Evolutionary conservation across 805 yeast genomes (phyloP).

Genomic region (Teunomyces tritomae): DNA sequence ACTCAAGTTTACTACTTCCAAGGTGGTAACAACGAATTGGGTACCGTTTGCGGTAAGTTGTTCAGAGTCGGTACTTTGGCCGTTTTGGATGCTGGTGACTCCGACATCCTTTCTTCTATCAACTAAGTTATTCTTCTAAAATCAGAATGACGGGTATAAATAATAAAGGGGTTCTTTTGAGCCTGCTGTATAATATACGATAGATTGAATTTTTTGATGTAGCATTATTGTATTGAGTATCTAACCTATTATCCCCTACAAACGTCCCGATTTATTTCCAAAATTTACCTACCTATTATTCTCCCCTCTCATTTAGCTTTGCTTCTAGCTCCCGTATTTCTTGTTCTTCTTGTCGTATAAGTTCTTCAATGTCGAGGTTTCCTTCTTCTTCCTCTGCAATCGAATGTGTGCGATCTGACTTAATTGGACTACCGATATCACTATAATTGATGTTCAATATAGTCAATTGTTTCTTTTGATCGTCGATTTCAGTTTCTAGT

Average conservation of each 20-base stretch:
- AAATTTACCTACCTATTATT: background rate
- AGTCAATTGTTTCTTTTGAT: constrained; percentile 42
- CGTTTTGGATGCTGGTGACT: constrained; percentile 98
- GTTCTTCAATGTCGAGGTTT: constrained; percentile 33
- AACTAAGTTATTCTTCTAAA: constrained; percentile 7
- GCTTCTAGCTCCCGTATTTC: constrained; percentile 44
- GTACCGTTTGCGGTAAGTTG: constrained; percentile 99
- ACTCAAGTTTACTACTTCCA: constrained; percentile 97
- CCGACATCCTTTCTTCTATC: constrained; percentile 83
- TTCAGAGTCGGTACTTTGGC: constrained; percentile 99
- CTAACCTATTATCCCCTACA: background rate
- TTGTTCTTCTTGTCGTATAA: constrained; percentile 44
- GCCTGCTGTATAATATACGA: constrained; percentile 8
- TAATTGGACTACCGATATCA: constrained; percentile 16
- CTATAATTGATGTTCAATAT: constrained; percentile 28
- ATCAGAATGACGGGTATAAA: constrained; percentile 1
- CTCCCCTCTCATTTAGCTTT: constrained; percentile 24
- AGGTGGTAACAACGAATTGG: constrained; percentile 99
- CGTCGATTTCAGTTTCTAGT: constrained; percentile 42
- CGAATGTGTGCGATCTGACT: constrained; percentile 6
- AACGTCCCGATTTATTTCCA: background rate
- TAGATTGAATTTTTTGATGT: constrained; percentile 3
- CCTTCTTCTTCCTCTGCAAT: constrained; percentile 8
- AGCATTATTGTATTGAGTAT: background rate
- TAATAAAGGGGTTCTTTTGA: constrained; percentile 1